Evolutionary conservation across 805 yeast genomes (phyloP).

Genomic region (Cyberlindnera americana): DNA sequence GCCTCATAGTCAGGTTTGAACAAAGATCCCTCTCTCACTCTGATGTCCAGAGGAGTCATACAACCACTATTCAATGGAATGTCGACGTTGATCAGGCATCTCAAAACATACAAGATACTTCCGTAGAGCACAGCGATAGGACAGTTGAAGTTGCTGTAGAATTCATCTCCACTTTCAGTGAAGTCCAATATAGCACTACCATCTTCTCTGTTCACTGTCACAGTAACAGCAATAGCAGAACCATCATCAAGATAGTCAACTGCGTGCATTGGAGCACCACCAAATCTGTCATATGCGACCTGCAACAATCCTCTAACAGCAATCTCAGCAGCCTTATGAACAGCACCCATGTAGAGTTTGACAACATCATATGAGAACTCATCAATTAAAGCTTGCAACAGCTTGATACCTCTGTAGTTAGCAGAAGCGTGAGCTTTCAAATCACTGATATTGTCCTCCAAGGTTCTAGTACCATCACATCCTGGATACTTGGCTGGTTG

Average conservation of each 20-base stretch:
- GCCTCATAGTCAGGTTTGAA: conserved; percentile 37
- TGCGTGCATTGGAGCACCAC: conserved; percentile 35
- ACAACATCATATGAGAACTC: conserved; percentile 43
- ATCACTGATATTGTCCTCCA: conserved; percentile 50
- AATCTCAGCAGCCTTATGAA: conserved; percentile 42
- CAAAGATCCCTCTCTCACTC: conserved; percentile 33
- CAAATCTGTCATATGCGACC: conserved; percentile 30
- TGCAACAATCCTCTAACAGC: conserved; percentile 41
- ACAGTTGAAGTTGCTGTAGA: conserved; percentile 50
- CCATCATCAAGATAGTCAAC: conserved; percentile 56
- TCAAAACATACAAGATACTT: conserved; percentile 49
- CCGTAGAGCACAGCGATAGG: conserved; percentile 51
- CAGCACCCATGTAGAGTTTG: conserved; percentile 43
- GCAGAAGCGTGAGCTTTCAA: conserved; percentile 47
- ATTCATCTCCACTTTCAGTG: conserved; percentile 48
- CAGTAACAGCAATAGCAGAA: conserved; percentile 43
- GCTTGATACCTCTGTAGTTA: conserved; percentile 46
- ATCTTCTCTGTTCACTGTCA: conserved; percentile 33
- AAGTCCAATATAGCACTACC: conserved; percentile 48
- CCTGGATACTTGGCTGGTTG: conserved; percentile 37
- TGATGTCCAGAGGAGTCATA: conserved; percentile 60
- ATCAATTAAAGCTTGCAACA: conserved; percentile 38
- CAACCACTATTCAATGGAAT: conserved; percentile 95
- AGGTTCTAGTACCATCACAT: conserved; percentile 51
- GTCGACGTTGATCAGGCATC: conserved; percentile 67